These are phyloP conservation scores for Nigrospora osmanthi DNA, from an alignment of 2,329 filamentous ascomycete species.

Conservation along the genomic window DNA sequence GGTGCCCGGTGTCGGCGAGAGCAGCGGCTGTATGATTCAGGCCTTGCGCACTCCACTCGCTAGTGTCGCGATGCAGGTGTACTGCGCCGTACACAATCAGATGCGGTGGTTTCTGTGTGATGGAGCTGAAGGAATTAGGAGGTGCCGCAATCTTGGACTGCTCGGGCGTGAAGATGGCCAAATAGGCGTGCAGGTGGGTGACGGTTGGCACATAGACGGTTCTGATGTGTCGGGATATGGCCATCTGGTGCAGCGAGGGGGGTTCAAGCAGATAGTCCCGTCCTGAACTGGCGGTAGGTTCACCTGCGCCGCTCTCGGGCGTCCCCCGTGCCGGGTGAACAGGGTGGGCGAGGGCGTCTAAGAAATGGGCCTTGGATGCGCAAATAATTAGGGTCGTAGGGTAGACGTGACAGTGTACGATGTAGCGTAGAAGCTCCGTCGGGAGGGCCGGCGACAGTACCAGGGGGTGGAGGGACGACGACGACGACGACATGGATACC, in stretches of 20 bases:
- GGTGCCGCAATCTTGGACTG: conserved; percentile 29
- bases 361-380: conserved; percentile 55
- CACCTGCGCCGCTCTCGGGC: neutral
- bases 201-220: conserved; percentile 69
- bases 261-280: conserved; percentile 37
- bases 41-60: conserved; percentile 71
- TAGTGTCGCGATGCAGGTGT: conserved; percentile 56
- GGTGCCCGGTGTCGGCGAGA: conserved; percentile 52
- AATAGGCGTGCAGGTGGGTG: conserved; percentile 68
- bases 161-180: conserved; percentile 45
- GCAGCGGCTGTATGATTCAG: conserved; percentile 54
- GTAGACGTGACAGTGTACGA: conserved; percentile 47
- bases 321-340: conserved; percentile 15
- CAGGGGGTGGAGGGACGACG: conserved; percentile 16
- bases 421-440: conserved; percentile 55
- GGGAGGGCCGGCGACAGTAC: conserved; percentile 46
- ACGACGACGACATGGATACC: conserved; percentile 6
- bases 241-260: conserved; percentile 61
- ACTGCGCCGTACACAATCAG: conserved; percentile 61
- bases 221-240: conserved; percentile 60
- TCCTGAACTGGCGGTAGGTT: conserved; percentile 10
- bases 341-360: conserved; percentile 47
- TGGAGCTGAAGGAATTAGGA: conserved; percentile 12
- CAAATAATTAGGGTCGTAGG: conserved; percentile 67
- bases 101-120: conserved; percentile 22